Percentiles rank a stretch among this genome's conserved stretches.
Evolutionary conservation across 352 stramenopile genomes (phyloP).

Genomic region (Globisporangium nodosum): DNA sequence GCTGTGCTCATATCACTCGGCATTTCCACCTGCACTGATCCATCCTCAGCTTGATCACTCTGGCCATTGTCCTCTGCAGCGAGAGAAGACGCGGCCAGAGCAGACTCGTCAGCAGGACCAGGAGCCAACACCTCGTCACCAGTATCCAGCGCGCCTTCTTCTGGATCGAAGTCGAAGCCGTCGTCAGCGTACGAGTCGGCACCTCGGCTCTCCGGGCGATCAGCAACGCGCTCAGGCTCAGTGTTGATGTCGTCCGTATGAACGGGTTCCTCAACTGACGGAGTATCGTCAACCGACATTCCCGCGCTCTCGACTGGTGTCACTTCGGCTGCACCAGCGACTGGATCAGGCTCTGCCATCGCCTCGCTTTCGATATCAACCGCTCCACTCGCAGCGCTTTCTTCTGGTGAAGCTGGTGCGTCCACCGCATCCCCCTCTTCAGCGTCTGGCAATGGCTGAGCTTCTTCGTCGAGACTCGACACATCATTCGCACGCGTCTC

Average conservation of each 20-base stretch:
- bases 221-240: neutral
- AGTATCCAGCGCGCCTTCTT: neutral
- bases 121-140: neutral
- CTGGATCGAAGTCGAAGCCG: constrained; percentile 9
- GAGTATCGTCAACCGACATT: neutral
- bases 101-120: neutral
- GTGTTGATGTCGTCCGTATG: neutral
- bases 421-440: neutral
- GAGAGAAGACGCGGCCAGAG: neutral
- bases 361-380: neutral
- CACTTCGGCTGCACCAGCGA: neutral
- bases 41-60: neutral
- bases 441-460: neutral
- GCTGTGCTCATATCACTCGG: neutral
- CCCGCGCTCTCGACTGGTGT: neutral
- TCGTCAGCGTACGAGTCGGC: constrained; percentile 13
- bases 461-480: neutral
- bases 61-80: neutral
- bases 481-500: neutral
- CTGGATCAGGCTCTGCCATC: neutral
- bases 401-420: neutral
- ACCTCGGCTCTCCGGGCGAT: constrained; percentile 8
- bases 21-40: neutral
- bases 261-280: neutral
- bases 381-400: neutral